Evolutionary conservation across 2,329 filamentous ascomycete species (phyloP), one percentile per base, ranked within the genome.

Genomic region (Trichoderma polysporum): DNA sequence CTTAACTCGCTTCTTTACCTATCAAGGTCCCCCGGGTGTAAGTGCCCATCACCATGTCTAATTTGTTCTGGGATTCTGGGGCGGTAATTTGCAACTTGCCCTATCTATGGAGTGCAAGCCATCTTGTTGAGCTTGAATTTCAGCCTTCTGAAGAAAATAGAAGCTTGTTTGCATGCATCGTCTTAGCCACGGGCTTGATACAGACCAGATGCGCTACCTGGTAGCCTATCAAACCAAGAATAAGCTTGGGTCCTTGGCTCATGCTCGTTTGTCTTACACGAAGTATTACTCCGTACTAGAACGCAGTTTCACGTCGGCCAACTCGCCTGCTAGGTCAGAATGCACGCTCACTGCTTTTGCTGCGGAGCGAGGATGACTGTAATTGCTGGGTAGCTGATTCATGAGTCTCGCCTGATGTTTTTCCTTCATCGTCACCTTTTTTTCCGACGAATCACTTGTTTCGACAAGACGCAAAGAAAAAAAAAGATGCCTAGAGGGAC

Each of bases 401-500:
- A 45, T 45, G 49, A 54, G 25, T 41, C 12, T 45, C n/a, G 35
- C n/a, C 27, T 25, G 22, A 45, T 31, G 33, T n/a, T 25, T 12
- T 49, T 31, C 5, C 4, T 19, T n/a, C 39, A 45, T 22, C 41
- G 2, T 29, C 41, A 29, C n/a, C 31, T 9, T 27, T 54, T 39
- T 19, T 35, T 8, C 47, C 10, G 25, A 31, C 60, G 29, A 64
- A 64, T 64, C 60, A 54, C n/a, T 3, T 17, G 4, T 15, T 17
- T 12, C 31, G 7, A 12, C 35, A 9, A 22, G 39, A n/a, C 19
- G 13, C 9, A 13, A 9, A n/a, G 13, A 8, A 63, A 33, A 33
- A 13, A 22, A 39, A 39, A 56, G 61, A 27, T 64, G 61, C 61
- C 61, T 64, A 37, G 61, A 31, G 49, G 50, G 41, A 64, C 61